Evolutionary conservation across 1,139 yeast genomes (phyloP).

Genomic region (Debaryomyces fabryi): DNA sequence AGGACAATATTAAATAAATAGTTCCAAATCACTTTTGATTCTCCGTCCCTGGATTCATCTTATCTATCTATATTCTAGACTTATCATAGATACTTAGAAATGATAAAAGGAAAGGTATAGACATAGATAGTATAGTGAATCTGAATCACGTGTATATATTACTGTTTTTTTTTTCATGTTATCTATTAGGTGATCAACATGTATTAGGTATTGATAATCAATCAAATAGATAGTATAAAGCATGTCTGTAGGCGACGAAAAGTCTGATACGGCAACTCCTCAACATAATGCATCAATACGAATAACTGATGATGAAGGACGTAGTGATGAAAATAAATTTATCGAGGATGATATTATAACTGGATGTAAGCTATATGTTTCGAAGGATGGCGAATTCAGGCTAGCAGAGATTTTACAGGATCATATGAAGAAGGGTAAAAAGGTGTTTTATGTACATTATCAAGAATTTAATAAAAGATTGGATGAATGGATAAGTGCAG

Average conservation of each 20-base stretch:
- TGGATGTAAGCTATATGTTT: slow-evolving; percentile 82
- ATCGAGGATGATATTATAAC: slow-evolving; percentile 53
- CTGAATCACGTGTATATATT: not conserved
- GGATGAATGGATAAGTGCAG: slow-evolving; percentile 88
- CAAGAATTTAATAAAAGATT: slow-evolving; percentile 85
- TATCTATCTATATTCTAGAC: not conserved
- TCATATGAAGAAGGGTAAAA: slow-evolving; percentile 73
- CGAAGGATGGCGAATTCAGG: slow-evolving; percentile 78
- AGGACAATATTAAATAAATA: slow-evolving; percentile 8
- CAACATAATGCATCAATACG: slow-evolving; percentile 14
- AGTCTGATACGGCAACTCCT: slow-evolving; percentile 13
- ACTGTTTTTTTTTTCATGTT: not conserved
- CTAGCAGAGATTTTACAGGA: slow-evolving; percentile 84
- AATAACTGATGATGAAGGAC: slow-evolving; percentile 16
- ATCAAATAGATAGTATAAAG: slow-evolving; percentile 1
- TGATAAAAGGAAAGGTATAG: not conserved
- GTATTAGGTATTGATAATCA: not conserved
- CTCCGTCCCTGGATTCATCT: not conserved
- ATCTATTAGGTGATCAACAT: not conserved
- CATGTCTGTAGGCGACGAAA: slow-evolving; percentile 11
- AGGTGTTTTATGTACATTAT: slow-evolving; percentile 89
- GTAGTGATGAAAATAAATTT: slow-evolving; percentile 22
- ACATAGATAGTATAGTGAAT: not conserved
- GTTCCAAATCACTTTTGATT: not conserved
- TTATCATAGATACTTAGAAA: not conserved